These are phyloP conservation scores for Ajuga chamaepitys DNA, from an alignment of 257 asterid species.

Conservation along the genomic window DNA sequence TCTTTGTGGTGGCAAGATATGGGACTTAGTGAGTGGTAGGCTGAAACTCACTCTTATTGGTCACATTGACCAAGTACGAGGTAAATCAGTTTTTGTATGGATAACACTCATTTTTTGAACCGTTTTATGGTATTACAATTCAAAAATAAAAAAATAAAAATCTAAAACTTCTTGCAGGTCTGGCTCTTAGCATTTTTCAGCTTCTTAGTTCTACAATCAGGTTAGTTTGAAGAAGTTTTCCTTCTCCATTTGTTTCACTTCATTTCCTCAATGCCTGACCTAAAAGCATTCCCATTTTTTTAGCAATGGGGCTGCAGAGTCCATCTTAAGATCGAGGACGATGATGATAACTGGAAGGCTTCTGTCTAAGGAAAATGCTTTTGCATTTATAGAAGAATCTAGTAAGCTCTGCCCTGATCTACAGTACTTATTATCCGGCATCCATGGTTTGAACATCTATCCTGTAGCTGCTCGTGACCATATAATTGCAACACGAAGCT, in stretches of 20 bases:
- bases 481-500: not conserved
- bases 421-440: not conserved
- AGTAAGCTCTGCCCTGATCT: conserved; percentile 41
- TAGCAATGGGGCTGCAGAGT: conserved; percentile 66
- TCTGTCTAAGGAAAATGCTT: conserved; percentile 72
- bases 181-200: conserved; percentile 70
- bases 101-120: not conserved
- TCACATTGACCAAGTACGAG: conserved; percentile 89
- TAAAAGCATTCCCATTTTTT: not conserved
- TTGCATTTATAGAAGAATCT: conserved; percentile 55
- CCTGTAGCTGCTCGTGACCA: not conserved
- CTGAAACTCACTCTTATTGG: too few species aligned
- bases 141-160: too few species aligned
- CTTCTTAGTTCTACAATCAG: conserved; percentile 83
- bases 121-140: not conserved
- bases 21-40: conserved; percentile 87
- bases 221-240: conserved; percentile 23
- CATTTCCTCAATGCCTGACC: not conserved
- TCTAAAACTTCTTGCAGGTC: conserved; percentile 46
- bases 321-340: conserved; percentile 83
- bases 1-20: conserved; percentile 41
- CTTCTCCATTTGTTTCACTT: conserved; percentile 12
- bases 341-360: conserved; percentile 91
- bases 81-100: conserved; percentile 29
- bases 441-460: not conserved